phyloP scores from a whole-genome alignment of 108 stramenopile species.

The Thalassiosira profunda region DNA sequence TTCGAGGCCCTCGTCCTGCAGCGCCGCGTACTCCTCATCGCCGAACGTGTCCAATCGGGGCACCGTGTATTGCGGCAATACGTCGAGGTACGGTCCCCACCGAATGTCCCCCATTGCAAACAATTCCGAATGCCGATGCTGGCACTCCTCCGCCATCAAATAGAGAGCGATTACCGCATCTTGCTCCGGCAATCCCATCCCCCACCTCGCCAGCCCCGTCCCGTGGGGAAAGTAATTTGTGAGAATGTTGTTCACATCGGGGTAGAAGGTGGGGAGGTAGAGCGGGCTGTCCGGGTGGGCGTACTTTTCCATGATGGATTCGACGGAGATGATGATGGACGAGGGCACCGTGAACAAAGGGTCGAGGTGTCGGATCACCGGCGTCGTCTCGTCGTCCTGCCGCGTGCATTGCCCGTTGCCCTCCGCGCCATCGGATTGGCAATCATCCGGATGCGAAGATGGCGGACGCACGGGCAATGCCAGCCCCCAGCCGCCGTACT shows the following conservation, averaged over 20 bases:
- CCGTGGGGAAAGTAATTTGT: conserved; percentile 3
- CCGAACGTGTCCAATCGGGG: conserved; percentile 54
- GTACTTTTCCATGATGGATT: conserved; percentile 34
- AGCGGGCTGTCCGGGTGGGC: conserved; percentile 9
- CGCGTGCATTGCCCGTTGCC: neutral
- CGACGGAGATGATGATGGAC: conserved; percentile 29
- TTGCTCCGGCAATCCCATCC: conserved; percentile 47
- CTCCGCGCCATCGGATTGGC: neutral
- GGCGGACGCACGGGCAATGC: conserved; percentile 6
- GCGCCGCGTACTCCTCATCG: conserved; percentile 23
- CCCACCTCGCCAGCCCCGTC: neutral
- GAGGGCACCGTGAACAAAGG: conserved; percentile 52
- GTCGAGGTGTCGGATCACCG: conserved; percentile 25
- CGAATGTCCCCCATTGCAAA: neutral
- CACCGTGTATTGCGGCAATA: conserved; percentile 24
- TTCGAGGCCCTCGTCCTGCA: conserved; percentile 31
- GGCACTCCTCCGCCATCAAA: conserved; percentile 43
- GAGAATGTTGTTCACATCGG: conserved; percentile 9
- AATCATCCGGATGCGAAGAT: neutral
- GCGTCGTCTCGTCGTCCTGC: neutral
- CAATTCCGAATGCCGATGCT: conserved; percentile 6
- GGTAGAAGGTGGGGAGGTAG: conserved; percentile 3
- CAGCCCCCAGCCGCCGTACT: conserved; percentile 49
- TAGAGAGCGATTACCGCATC: conserved; percentile 48
- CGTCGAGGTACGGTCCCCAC: conserved; percentile 42